Conservation (phyloP, 2,329 filamentous ascomycete species). For the Sporothrix phasma region DNA sequence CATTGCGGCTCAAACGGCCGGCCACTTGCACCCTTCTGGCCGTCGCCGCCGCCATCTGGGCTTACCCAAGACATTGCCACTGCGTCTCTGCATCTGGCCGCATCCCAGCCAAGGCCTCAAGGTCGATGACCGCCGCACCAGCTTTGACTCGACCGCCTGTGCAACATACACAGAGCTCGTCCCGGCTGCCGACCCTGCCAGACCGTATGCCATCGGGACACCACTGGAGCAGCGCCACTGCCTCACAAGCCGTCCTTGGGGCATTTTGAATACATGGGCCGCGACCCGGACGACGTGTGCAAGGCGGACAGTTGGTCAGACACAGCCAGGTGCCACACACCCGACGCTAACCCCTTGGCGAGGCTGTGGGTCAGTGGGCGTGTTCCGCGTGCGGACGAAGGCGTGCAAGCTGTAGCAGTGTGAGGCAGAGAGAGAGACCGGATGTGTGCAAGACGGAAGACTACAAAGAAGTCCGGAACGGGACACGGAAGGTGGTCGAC, state of each 20-base stretch:
- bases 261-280: slow-evolving; percentile 22
- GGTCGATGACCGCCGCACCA: slow-evolving; percentile 29
- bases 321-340: slow-evolving; percentile 20
- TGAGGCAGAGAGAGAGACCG: neutral
- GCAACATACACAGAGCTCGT: slow-evolving; percentile 31
- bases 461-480: neutral
- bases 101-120: slow-evolving; percentile 26
- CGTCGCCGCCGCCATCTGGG: slow-evolving; percentile 13
- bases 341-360: slow-evolving; percentile 24
- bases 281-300: slow-evolving; percentile 20
- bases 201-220: slow-evolving; percentile 31
- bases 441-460: neutral
- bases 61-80: slow-evolving; percentile 24
- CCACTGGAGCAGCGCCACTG: slow-evolving; percentile 28
- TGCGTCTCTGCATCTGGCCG: slow-evolving; percentile 9
- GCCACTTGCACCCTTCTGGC: slow-evolving; percentile 13
- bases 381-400: slow-evolving; percentile 18
- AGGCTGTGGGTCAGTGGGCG: slow-evolving; percentile 21
- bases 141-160: slow-evolving; percentile 28
- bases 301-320: slow-evolving; percentile 22
- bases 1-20: slow-evolving; percentile 19
- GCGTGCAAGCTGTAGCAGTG: slow-evolving; percentile 12
- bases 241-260: slow-evolving; percentile 26
- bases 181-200: slow-evolving; percentile 20
- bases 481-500: neutral